Conservation (phyloP, 2,329 filamentous ascomycete species). For the Colletotrichum ledebouriae region DNA sequence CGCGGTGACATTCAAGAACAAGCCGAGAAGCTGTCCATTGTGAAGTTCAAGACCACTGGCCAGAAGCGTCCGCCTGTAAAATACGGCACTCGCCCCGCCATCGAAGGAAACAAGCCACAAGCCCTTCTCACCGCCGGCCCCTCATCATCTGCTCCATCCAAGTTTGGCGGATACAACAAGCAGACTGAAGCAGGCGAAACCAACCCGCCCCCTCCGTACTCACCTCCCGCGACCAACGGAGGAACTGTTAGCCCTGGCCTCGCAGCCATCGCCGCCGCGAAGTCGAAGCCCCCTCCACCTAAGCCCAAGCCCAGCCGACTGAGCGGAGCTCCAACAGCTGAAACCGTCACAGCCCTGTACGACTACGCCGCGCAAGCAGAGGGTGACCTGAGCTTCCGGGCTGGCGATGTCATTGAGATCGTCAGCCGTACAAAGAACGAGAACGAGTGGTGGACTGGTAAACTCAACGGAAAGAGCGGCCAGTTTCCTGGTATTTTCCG, state of each 20-base stretch:
- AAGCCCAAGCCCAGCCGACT: conserved; percentile 85
- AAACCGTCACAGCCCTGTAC: conserved; percentile 91
- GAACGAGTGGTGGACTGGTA: conserved; percentile 98
- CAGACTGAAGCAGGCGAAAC: conserved; percentile 61
- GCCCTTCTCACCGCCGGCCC: conserved; percentile 66
- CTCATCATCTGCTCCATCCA: conserved; percentile 51
- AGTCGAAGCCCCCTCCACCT: conserved; percentile 78
- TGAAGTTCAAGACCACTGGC: conserved; percentile 92
- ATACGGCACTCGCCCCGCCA: conserved; percentile 68
- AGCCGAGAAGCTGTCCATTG: conserved; percentile 86
- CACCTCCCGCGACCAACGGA: conserved; percentile 55
- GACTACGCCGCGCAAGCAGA: conserved; percentile 97
- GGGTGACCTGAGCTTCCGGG: conserved; percentile 90
- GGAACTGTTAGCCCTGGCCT: conserved; percentile 54
- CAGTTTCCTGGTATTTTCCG: conserved; percentile 86
- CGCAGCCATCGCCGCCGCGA: conserved; percentile 64
- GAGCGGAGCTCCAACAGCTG: conserved; percentile 72
- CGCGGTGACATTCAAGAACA: conserved; percentile 88
- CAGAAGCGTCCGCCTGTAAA: conserved; percentile 69
- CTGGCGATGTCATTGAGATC: conserved; percentile 93
- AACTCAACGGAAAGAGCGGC: conserved; percentile 81
- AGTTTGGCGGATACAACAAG: conserved; percentile 52
- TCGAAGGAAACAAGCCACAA: conserved; percentile 63
- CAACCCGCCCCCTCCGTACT: conserved; percentile 80
- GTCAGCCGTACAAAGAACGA: conserved; percentile 85